These are phyloP conservation scores for Neurospora intermedia DNA, from an alignment of 495 filamentous ascomycete genomes.

Conservation along the genomic window DNA sequence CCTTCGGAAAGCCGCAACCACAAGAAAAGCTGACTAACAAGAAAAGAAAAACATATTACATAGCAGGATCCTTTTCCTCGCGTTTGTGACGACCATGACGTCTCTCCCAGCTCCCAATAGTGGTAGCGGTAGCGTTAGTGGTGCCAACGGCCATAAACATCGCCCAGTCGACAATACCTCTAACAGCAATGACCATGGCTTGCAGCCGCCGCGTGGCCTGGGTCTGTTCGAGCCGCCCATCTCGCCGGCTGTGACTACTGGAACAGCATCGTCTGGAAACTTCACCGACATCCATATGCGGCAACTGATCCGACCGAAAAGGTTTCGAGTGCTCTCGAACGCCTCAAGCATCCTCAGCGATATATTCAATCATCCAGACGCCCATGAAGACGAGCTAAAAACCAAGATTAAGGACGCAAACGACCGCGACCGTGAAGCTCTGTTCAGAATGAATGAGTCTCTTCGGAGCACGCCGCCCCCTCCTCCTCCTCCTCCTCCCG, in stretches of 20 bases:
- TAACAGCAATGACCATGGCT: not conserved
- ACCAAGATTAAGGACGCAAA: constrained; percentile 13
- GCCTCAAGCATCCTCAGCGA: constrained; percentile 15
- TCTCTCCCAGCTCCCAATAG: not conserved
- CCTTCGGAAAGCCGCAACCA: not conserved
- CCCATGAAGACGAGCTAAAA: constrained; percentile 8
- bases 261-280: not conserved
- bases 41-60: not conserved
- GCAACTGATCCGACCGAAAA: constrained; percentile 6
- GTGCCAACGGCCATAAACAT: not conserved
- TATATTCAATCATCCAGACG: constrained; percentile 16
- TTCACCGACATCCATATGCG: constrained; percentile 3
- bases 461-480: constrained; percentile 24
- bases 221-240: not conserved
- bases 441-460: constrained; percentile 27
- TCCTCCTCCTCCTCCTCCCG: constrained; percentile 17
- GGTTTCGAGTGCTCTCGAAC: constrained; percentile 12
- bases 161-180: not conserved
- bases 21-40: not conserved
- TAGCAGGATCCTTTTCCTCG: not conserved
- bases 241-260: not conserved
- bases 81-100: not conserved
- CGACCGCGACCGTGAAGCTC: constrained; percentile 7
- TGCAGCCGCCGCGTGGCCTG: not conserved
- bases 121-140: not conserved